Evolutionary conservation across 2,329 filamentous ascomycete species (phyloP), one percentile per base, ranked within the genome.

Genomic region (Aschersonia sp.): DNA sequence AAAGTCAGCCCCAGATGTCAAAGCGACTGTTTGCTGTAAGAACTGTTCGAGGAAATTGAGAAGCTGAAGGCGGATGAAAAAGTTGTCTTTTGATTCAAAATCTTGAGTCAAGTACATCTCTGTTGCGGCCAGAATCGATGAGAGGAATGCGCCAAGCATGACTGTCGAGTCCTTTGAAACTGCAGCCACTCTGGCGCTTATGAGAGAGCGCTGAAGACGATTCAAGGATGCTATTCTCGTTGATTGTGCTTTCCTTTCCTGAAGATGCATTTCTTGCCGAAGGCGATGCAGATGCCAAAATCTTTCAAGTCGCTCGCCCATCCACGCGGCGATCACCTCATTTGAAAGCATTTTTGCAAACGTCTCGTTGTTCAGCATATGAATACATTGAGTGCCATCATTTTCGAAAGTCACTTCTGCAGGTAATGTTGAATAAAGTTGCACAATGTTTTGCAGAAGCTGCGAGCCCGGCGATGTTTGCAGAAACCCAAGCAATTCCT

Each of bases 111-210:
- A 54, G 54, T 72, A 78, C 5, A 58, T 53, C 42, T 68, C 65
- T 10, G 76, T 55, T 2, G 61, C 57, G 22, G 60, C 57, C 9
- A 78, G 55, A 2, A 68, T 61, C 1, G 63, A 66, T 2, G 58
- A 55, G 5, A 82, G 60, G 51, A 82, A 83, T 2, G 61, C 60
- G 1, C 68, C 68, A 6, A 78, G 65, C 47, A 68, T 68, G 5
- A 72, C 70, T 2, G 79, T 83, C 1, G 78, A 76, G 53, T 83
- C 79, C 51, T 76, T 79, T 0, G 73, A 69, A 5, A 80, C 72
- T 6, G 70, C 69, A 10, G 75, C 69, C 14, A 80, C 71, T 12
- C 71, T 69, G 44, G 69, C 68, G 29, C 71, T 71, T 5, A 79
- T 66, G 39, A 71, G 65, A 2, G 79, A 81, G 49, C 79, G 68